Percentiles rank a stretch among this genome's conserved stretches.
These are phyloP conservation scores for Talaromyces sp. DNA, from an alignment of 2,329 filamentous ascomycete genomes.

Conservation along the genomic window DNA sequence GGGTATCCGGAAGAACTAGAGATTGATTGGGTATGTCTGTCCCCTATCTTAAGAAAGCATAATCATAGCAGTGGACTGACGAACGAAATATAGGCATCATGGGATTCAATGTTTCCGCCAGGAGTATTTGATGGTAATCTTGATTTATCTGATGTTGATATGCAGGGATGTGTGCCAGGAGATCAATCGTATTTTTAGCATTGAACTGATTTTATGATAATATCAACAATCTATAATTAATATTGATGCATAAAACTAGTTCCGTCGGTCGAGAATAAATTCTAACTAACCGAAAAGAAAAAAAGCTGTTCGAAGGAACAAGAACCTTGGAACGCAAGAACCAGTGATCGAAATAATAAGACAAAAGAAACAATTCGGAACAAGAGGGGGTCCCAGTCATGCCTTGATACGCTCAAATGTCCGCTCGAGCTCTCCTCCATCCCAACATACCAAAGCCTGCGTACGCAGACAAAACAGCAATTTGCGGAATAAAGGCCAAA, in stretches of 20 bases:
- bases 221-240: not conserved
- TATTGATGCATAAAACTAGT: no score
- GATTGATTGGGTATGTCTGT: not conserved
- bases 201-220: not conserved
- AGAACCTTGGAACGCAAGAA: not conserved
- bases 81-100: not conserved
- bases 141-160: slow-evolving; percentile 5
- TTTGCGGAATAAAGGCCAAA: not conserved
- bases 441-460: not conserved
- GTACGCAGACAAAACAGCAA: not conserved
- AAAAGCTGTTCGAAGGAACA: not conserved
- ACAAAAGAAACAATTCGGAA: not conserved
- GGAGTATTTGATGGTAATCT: slow-evolving; percentile 9
- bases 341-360: not conserved
- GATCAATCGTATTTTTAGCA: not conserved
- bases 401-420: not conserved
- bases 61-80: not conserved
- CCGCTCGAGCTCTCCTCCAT: not conserved
- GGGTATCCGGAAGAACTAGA: not conserved
- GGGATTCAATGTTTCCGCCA: slow-evolving; percentile 8
- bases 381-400: no score
- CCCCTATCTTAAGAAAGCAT: not conserved
- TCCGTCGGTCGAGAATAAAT: not conserved
- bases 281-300: not conserved
- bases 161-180: slow-evolving; percentile 2